Evolutionary conservation across 352 stramenopile species (phyloP), one percentile per base, ranked within the genome.

Genomic region (Phytophthora gonapodyides): DNA sequence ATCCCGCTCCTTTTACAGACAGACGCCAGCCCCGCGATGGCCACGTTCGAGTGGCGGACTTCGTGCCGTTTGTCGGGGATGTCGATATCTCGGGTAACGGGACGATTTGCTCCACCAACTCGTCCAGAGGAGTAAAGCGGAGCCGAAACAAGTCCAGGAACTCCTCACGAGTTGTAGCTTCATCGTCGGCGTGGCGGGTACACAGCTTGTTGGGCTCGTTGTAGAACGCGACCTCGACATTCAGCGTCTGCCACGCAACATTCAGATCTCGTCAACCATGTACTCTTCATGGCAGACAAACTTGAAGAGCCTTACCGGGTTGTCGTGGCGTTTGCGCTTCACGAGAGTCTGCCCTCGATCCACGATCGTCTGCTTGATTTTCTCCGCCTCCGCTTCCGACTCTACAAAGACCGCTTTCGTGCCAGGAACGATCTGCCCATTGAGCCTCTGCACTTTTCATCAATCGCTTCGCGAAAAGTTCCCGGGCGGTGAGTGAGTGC

Each of bases 311-410:
- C 24, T 30, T 30, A 30, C 24, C 24, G 24, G 24, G 24, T 30
- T 30, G 53, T 38, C 38, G 10, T 33, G 19, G 7, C 44, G 35
- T 31, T 54, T 62, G 21, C 55, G 55, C 16, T 56, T 19, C 19
- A 38, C 15, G 10, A 62, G 44, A 5, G 24, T 45, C 2, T 31
- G 24, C 13, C 55, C 43, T 40, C 35, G 21, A 46, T 54, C 44
- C 42, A 62, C 55, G 35, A 62, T 48, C 1, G 36, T 37, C 31
- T 62, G 55, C 35, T 56, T 62, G 24, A 62, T 62, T 33, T 34
- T 56, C 13, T 27, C 24, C 2, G 24, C 45, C 36, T 48, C 44
- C n/a, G 46, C 43, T 48, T 56, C 36, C 21, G 55, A 62, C 38
- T 62, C 55, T 12, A 62, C 55, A 12, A 55, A 35, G 13, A 56